Base-by-base conservation (phyloP, 164 flowering plant genomes). In the Cinnamomum micranthum region DNA sequence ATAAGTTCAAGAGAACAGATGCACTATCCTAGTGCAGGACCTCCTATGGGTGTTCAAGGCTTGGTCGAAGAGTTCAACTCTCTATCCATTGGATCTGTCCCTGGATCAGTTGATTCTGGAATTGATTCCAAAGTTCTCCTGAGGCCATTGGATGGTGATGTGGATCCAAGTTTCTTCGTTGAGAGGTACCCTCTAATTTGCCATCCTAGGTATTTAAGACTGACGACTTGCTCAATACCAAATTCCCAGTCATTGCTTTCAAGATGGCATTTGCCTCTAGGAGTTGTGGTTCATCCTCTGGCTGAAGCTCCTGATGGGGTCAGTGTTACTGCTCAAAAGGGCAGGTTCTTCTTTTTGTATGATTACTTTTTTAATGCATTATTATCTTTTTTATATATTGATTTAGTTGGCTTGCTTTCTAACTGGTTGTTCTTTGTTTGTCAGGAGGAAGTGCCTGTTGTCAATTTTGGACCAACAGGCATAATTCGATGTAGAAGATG, bases 251-350 rank as follows among this genome's bases (percentile, higher is more conserved):
- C 99, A 33, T 82, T 95, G 84, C 82, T 80, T 65, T 88, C 99
- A 28, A 86, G 97, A 84, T 95, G 99, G 99, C 97, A 95, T 84
- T 89, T 93, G 79, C 95, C 99, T 79, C 88, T 95, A 70, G 99
- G 95, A 83, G 97, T 94, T 22, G 97, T 91, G 79, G 91, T 93
- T 79, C 92, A 95, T 81, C 99, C 99, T 73, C 95, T 95, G 51
- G 99, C 98, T 6, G 92, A 89, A 84, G 76, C 91, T 86, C 95
- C 98, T 76, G 84, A 82, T 70, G 99, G 97, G 97, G 99, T 93
- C 41, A 82, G 98, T 86, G 71, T 74, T 24, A 17, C 58, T 71
- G 24, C 67, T 75, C n/a, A 69, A 28, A 11, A 76, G 68, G 51
- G 65, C 65, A 60, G 72, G 51, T 2, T 67, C 28, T 51, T 4